Evolutionary conservation across 2,329 filamentous ascomycete genomes (phyloP), one percentile per base, ranked within the genome.

Genomic region (Phaeosphaeriaceae sp.): DNA sequence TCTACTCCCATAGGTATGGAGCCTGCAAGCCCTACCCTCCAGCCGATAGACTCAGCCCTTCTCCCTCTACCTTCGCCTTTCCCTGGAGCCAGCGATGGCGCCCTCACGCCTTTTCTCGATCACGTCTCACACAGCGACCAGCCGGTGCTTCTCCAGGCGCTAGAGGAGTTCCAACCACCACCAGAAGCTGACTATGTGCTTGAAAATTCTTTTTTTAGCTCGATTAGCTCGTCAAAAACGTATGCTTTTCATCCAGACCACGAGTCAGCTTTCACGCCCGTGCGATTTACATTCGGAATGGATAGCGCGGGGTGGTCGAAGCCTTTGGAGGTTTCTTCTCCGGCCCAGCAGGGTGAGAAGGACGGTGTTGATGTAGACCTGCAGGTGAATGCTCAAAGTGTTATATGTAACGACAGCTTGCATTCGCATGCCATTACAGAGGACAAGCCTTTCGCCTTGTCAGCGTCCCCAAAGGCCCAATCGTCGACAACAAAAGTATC

Each of bases 21-120:
- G 47, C 70, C 70, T n/a, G 56, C 54, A 26, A 73, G 69, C 48
- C 70, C 70, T 35, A 66, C 61, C 4, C 48, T 73, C 7, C 59
- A 63, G 18, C 71, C 72, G 0, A 51, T 70, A 9, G 68, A 71
- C 26, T 72, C 71, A 6, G 60, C 68, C 16, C 71, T 68, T 1
- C 59, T 74, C 2, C 70, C 72, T n/a, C 50, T 74, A 13, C 71
- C 71, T 17, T 74, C 72, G 2, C 72, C 72, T 0, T 74, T 74
- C 37, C 72, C 72, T 4, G 68, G 63, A 0, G 68, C 66, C 16
- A 62, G 48, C 7, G 64, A 67, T 20, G 40, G 34, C 2, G 56
- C 46, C 32, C 37, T 42, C 3, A 43, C 52, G 2, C 71, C 70
- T 2, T 74, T 67, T 37, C 60, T 72, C 32, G 69, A 71, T 39